These are phyloP conservation scores for Penicillium sp. DNA, from an alignment of 2,329 filamentous ascomycete genomes.

Conservation along the genomic window DNA sequence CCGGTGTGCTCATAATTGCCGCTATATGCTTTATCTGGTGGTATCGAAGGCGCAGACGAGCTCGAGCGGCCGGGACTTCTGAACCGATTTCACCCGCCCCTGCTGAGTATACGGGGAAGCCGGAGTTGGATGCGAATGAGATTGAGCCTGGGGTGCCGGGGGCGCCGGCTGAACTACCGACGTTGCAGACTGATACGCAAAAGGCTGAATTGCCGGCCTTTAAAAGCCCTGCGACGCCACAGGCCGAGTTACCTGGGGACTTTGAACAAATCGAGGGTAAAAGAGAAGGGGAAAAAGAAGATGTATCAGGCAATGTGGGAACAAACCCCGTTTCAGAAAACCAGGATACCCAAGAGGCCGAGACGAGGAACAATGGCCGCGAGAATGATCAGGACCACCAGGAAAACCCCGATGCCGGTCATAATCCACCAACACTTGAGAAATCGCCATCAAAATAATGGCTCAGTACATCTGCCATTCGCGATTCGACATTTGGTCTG, in stretches of 20 bases:
- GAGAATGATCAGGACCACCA: neutral
- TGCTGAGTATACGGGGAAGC: constrained; percentile 7
- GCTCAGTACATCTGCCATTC: too few relatives aligned
- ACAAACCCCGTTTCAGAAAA: neutral
- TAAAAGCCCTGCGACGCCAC: constrained; percentile 4
- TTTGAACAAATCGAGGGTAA: neutral
- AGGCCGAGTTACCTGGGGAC: constrained; percentile 6
- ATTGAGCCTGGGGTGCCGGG: neutral
- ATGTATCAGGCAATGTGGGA: neutral
- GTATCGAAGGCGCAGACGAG: constrained; percentile 1
- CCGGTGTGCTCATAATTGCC: constrained; percentile 15
- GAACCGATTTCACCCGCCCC: neutral
- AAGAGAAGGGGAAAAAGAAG: neutral
- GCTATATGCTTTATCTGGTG: constrained; percentile 18
- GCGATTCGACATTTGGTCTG: too few relatives aligned
- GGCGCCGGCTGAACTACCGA: constrained; percentile 7
- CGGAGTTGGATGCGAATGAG: constrained; percentile 8
- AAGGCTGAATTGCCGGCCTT: constrained; percentile 1
- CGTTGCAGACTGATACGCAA: neutral
- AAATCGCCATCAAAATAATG: too few relatives aligned
- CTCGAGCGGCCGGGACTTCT: neutral
- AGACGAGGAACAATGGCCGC: too few relatives aligned
- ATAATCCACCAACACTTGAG: too few relatives aligned
- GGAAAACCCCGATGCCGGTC: too few relatives aligned
- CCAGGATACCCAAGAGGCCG: neutral